A percentile compares a stretch with the other conserved stretches of the same genome.
These are phyloP conservation scores for Protea cynaroides DNA, from an alignment of 164 flowering plant genomes.

Conservation along the genomic window DNA sequence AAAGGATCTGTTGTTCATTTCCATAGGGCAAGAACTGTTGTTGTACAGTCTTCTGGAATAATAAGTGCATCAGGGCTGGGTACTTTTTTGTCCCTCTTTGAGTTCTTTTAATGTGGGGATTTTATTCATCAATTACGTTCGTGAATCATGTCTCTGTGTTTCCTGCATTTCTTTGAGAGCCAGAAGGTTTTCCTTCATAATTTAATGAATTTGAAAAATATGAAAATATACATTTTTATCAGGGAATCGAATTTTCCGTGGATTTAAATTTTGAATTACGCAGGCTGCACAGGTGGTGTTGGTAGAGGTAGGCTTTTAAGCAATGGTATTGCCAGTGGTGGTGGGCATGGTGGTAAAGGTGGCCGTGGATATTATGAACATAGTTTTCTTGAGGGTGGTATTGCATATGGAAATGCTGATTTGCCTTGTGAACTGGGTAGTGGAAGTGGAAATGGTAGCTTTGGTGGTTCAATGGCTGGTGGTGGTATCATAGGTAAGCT, in stretches of 20 bases:
- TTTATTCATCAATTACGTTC: neutral
- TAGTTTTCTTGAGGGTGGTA: constrained; percentile 62
- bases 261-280: constrained; percentile 10
- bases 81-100: constrained; percentile 21
- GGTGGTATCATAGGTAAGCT: constrained; percentile 85
- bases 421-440: constrained; percentile 99
- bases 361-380: constrained; percentile 76
- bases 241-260: neutral
- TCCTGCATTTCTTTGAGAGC: neutral
- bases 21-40: constrained; percentile 71
- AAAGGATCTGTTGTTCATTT: constrained; percentile 88
- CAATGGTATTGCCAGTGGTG: constrained; percentile 79
- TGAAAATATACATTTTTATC: neutral
- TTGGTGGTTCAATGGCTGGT: constrained; percentile 63
- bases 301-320: constrained; percentile 63
- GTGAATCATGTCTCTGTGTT: neutral
- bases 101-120: neutral
- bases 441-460: constrained; percentile 82
- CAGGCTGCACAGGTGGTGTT: constrained; percentile 87
- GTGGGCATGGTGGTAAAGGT: constrained; percentile 97
- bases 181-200: neutral
- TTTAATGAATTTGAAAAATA: neutral
- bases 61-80: constrained; percentile 79
- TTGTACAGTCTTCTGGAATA: constrained; percentile 53
- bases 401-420: constrained; percentile 74